Conservation (phyloP, 805 yeast genomes). For the Aciculoconidium aculeatum region DNA sequence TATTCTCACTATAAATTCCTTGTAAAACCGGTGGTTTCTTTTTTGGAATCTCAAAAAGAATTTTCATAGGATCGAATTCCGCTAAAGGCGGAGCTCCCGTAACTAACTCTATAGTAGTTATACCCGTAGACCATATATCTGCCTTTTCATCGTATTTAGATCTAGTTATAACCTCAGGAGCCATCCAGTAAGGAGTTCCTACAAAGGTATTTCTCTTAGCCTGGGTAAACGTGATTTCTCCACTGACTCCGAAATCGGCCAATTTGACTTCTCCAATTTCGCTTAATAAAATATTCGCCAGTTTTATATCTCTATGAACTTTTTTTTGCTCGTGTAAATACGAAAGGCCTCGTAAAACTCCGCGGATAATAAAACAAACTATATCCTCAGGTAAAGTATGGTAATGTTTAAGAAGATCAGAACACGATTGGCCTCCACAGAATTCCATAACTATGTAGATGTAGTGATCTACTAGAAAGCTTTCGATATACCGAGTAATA, state of each 20-base stretch:
- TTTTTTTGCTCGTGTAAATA: slow-evolving; percentile 72
- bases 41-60: slow-evolving; percentile 64
- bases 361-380: slow-evolving; percentile 57
- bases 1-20: slow-evolving; percentile 43
- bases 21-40: slow-evolving; percentile 54
- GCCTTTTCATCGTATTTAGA: slow-evolving; percentile 65
- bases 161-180: slow-evolving; percentile 82
- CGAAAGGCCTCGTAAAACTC: slow-evolving; percentile 61
- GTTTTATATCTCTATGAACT: slow-evolving; percentile 86
- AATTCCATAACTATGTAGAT: slow-evolving; percentile 93
- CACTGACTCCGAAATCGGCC: slow-evolving; percentile 93
- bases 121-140: slow-evolving; percentile 95
- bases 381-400: slow-evolving; percentile 52
- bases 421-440: slow-evolving; percentile 92
- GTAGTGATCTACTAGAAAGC: slow-evolving; percentile 56
- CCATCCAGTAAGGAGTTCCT: slow-evolving; percentile 99
- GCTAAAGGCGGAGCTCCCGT: slow-evolving; percentile 80
- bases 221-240: slow-evolving; percentile 58
- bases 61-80: slow-evolving; percentile 70
- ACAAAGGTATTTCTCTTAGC: slow-evolving; percentile 69
- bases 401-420: slow-evolving; percentile 58
- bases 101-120: slow-evolving; percentile 80
- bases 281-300: slow-evolving; percentile 80
- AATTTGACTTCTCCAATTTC: slow-evolving; percentile 65
- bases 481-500: slow-evolving; percentile 57